A percentile compares a stretch with the other conserved stretches of the same genome.
Conservation (phyloP, 176 grass and related monocot species). For the Olyra latifolia region DNA sequence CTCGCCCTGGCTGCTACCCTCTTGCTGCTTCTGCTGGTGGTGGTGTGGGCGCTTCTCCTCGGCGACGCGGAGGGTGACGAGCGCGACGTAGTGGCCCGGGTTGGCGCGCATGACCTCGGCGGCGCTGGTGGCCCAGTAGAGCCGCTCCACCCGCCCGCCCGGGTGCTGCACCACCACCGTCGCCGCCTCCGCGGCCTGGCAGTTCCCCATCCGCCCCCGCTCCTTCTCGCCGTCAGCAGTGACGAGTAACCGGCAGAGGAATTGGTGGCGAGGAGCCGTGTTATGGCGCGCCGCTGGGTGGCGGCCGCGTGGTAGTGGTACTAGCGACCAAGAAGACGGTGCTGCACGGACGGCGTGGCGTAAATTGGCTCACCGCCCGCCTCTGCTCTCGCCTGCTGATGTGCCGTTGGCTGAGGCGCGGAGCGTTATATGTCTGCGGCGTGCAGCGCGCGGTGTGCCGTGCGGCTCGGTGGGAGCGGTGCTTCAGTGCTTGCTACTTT, state of each 20-base stretch:
- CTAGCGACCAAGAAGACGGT: conserved; percentile 5
- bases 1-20: not conserved
- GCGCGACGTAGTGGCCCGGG: conserved; percentile 89
- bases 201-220: conserved; percentile 66
- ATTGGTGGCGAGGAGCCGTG: not conserved
- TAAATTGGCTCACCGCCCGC: not conserved
- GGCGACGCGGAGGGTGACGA: conserved; percentile 58
- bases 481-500: not conserved
- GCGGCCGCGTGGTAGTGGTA: not conserved
- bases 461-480: not conserved
- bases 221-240: too few species aligned
- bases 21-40: not conserved
- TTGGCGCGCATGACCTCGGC: conserved; percentile 86
- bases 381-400: not conserved
- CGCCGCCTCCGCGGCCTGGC: conserved; percentile 90
- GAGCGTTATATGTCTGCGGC: not conserved
- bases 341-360: conserved; percentile 4
- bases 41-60: conserved; percentile 1
- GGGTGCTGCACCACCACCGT: conserved; percentile 80
- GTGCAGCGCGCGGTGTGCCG: not conserved
- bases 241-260: not conserved
- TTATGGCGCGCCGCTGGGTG: conserved; percentile 4
- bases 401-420: not conserved
- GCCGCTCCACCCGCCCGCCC: conserved; percentile 74
- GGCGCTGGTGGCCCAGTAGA: conserved; percentile 79